Evolutionary conservation across 345 rosid species (phyloP).

Genomic region (Nephelium lappaceum): DNA sequence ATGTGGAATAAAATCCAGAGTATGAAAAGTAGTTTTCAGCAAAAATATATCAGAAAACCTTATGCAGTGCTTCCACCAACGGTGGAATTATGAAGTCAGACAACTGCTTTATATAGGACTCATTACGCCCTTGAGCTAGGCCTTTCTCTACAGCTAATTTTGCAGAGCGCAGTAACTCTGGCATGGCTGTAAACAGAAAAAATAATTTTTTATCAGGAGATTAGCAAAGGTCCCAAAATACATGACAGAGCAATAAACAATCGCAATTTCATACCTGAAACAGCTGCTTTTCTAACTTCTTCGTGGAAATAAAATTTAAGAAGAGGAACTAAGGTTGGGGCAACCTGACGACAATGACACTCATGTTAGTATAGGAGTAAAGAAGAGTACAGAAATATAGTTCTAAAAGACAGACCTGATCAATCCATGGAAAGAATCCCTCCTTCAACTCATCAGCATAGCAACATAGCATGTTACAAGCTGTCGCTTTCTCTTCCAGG

Average conservation of each 20-base stretch:
- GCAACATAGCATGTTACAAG: conserved; percentile 98
- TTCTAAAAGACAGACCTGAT: conserved; percentile 58
- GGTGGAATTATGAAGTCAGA: conserved; percentile 94
- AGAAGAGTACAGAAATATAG: conserved; percentile 12
- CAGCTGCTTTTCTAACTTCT: conserved; percentile 99
- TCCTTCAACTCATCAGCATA: conserved; percentile 99
- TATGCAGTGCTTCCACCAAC: conserved; percentile 91
- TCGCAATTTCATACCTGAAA: conserved; percentile 70
- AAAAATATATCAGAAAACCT: conserved; percentile 48
- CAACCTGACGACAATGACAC: conserved; percentile 61
- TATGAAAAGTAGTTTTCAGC: not conserved
- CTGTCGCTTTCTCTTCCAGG: conserved; percentile 98
- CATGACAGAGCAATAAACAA: not conserved
- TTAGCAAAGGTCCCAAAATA: not conserved
- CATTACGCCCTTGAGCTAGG: conserved; percentile 78
- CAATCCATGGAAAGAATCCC: conserved; percentile 99
- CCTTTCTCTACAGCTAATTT: conserved; percentile 97
- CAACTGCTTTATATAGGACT: conserved; percentile 86
- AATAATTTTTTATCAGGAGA: conserved; percentile 4
- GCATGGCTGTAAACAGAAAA: conserved; percentile 72
- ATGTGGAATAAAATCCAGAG: not conserved
- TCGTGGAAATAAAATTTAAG: conserved; percentile 99
- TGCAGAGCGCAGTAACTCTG: conserved; percentile 92
- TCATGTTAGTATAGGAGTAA: conserved; percentile 5
- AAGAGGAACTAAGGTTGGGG: conserved; percentile 92